phyloP scores from a whole-genome alignment of 2,329 filamentous ascomycete species.

The Ceratocystiopsis minuta region DNA sequence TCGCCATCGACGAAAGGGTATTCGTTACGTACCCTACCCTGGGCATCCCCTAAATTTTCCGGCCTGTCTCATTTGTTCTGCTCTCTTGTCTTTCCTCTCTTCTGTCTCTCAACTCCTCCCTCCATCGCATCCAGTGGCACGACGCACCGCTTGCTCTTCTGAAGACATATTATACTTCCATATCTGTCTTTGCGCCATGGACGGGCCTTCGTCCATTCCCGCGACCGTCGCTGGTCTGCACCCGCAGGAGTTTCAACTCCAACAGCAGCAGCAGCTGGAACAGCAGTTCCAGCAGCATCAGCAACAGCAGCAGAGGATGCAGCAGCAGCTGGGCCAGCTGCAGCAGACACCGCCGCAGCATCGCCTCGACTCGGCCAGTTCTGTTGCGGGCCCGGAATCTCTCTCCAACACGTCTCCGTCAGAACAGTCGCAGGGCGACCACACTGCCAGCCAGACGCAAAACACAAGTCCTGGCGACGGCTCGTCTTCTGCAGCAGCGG shows the following conservation, averaged over 20 bases:
- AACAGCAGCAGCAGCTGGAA: background rate
- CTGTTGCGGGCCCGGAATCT: background rate
- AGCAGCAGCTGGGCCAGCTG: background rate
- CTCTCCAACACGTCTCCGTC: background rate
- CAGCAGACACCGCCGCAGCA: background rate
- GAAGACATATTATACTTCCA: too few relatives aligned
- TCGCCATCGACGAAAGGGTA: background rate
- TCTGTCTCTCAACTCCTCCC: too few relatives aligned
- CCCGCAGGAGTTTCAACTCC: background rate
- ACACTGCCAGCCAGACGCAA: background rate
- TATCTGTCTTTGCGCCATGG: background rate
- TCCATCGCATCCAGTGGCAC: too few relatives aligned
- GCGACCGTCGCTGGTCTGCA: too few relatives aligned
- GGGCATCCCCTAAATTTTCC: too few relatives aligned
- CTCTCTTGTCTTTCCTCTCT: too few relatives aligned
- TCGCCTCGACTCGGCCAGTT: background rate
- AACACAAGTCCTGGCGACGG: conserved; percentile 3
- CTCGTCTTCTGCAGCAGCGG: background rate
- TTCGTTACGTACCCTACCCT: too few relatives aligned
- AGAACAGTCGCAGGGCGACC: background rate
- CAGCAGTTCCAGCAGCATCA: background rate
- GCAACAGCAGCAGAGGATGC: background rate
- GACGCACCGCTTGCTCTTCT: too few relatives aligned
- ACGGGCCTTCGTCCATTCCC: too few relatives aligned
- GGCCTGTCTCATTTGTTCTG: too few relatives aligned